Conservation (phyloP, 2,329 filamentous ascomycete genomes). For the Epichloe glyceriae region DNA sequence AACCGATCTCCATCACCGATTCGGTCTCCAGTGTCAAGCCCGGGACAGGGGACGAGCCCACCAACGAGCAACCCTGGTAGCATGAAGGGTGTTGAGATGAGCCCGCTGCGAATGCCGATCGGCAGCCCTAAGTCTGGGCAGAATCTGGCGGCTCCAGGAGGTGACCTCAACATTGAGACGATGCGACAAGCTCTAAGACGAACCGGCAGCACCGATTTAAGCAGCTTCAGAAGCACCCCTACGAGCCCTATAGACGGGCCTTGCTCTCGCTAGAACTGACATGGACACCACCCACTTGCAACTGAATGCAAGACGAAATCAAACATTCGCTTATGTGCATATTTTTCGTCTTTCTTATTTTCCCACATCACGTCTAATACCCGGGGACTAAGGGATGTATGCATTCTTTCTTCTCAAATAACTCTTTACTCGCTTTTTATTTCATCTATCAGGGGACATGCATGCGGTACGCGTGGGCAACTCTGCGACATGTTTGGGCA, state of each 20-base stretch:
- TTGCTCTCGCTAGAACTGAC: constrained; percentile 14
- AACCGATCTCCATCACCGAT: constrained; percentile 71
- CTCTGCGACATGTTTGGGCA: constrained; percentile 4
- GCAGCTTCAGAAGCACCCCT: constrained; percentile 40
- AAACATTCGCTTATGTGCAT: neutral
- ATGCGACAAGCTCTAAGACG: constrained; percentile 82
- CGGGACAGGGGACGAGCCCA: constrained; percentile 54
- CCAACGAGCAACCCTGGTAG: constrained; percentile 65
- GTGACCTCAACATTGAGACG: constrained; percentile 79
- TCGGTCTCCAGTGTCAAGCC: constrained; percentile 64
- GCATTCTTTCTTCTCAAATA: constrained; percentile 5
- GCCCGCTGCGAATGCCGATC: constrained; percentile 45
- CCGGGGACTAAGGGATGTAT: neutral
- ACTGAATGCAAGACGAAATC: neutral
- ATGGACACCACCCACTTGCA: too few species aligned
- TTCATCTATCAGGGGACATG: neutral
- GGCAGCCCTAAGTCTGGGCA: constrained; percentile 49
- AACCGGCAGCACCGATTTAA: constrained; percentile 72
- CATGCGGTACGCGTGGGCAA: neutral
- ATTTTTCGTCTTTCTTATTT: neutral
- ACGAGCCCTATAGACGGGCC: constrained; percentile 40
- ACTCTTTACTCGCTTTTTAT: neutral
- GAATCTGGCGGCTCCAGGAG: constrained; percentile 31
- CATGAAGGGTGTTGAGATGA: constrained; percentile 60
- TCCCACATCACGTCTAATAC: neutral